Conservation (phyloP, 345 rosid species). For the Gynandropsis gynandra region DNA sequence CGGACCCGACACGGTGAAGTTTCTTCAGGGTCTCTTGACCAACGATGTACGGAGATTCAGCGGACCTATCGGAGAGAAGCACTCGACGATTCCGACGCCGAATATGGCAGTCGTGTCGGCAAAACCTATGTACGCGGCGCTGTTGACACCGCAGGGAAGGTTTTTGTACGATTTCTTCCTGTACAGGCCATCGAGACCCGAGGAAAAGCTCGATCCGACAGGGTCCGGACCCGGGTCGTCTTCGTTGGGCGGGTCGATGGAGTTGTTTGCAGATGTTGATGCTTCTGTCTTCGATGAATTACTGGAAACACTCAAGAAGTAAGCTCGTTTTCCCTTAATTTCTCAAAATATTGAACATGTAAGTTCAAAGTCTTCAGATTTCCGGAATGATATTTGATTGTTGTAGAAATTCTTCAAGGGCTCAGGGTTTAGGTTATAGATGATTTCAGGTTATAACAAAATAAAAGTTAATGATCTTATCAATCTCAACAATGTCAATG, state of each 20-base stretch:
- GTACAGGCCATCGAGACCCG: constrained; percentile 42
- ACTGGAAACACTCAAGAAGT: constrained; percentile 63
- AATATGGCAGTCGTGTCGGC: constrained; percentile 39
- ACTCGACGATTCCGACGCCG: constrained; percentile 44
- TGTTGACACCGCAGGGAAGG: constrained; percentile 82
- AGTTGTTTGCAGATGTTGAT: constrained; percentile 77
- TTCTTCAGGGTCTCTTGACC: constrained; percentile 79
- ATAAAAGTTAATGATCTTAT: too few species aligned
- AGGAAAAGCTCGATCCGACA: constrained; percentile 47
- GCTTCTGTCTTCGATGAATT: constrained; percentile 62
- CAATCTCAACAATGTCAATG: too few species aligned
- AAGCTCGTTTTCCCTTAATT: constrained; percentile 15
- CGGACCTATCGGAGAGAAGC: constrained; percentile 32
- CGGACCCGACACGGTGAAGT: constrained; percentile 86
- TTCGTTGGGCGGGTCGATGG: constrained; percentile 34
- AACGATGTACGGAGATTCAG: constrained; percentile 63
- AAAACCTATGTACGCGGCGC: constrained; percentile 77
- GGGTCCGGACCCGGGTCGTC: constrained; percentile 70
- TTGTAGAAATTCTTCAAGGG: too few species aligned
- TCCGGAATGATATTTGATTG: too few species aligned
- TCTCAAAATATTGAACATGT: background rate
- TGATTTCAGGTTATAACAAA: too few species aligned
- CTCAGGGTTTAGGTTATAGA: too few species aligned
- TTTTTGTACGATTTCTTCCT: constrained; percentile 76
- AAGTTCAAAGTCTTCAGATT: too few species aligned